Conservation (phyloP, 805 yeast species). For the Wickerhamiella cacticola region DNA sequence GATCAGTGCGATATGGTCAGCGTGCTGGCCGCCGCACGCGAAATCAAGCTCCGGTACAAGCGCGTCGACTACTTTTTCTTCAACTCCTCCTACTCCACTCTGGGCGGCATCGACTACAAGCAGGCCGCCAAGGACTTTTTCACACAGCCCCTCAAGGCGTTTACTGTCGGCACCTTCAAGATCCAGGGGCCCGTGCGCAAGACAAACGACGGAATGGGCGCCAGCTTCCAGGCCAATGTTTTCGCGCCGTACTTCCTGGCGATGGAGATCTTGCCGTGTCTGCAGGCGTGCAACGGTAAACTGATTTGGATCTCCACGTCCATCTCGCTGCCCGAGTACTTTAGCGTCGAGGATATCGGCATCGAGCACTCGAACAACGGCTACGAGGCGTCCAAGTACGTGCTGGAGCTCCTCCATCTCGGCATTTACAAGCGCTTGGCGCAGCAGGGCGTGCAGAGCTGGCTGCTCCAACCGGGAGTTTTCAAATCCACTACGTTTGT, state of each 20-base stretch:
- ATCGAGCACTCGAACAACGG: slow-evolving; percentile 50
- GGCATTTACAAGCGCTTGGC: slow-evolving; percentile 48
- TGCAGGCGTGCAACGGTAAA: slow-evolving; percentile 32
- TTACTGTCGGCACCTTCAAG: slow-evolving; percentile 80
- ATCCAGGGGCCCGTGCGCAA: slow-evolving; percentile 67
- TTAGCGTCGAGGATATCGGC: slow-evolving; percentile 67
- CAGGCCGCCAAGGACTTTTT: slow-evolving; percentile 60
- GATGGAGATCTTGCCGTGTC: slow-evolving; percentile 46
- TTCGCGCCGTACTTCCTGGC: slow-evolving; percentile 86
- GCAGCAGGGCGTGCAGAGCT: slow-evolving; percentile 49
- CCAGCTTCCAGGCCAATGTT: slow-evolving; percentile 91
- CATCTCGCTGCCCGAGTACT: slow-evolving; percentile 63
- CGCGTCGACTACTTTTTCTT: slow-evolving; percentile 68
- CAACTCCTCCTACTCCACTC: slow-evolving; percentile 84
- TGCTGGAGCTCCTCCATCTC: slow-evolving; percentile 70
- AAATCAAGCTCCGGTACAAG: slow-evolving; percentile 48
- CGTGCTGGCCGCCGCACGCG: slow-evolving; percentile 59
- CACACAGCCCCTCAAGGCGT: slow-evolving; percentile 60
- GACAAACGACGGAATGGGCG: slow-evolving; percentile 67
- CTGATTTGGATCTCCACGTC: slow-evolving; percentile 78
- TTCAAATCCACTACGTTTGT: slow-evolving; percentile 73
- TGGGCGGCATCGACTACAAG: slow-evolving; percentile 76
- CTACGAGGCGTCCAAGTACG: slow-evolving; percentile 85
- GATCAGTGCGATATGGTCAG: slow-evolving; percentile 88
- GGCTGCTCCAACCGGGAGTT: slow-evolving; percentile 87